Evolutionary conservation across 768 basidiomycete species (phyloP), one percentile per base, ranked within the genome.

Genomic region (Collybia sp.): DNA sequence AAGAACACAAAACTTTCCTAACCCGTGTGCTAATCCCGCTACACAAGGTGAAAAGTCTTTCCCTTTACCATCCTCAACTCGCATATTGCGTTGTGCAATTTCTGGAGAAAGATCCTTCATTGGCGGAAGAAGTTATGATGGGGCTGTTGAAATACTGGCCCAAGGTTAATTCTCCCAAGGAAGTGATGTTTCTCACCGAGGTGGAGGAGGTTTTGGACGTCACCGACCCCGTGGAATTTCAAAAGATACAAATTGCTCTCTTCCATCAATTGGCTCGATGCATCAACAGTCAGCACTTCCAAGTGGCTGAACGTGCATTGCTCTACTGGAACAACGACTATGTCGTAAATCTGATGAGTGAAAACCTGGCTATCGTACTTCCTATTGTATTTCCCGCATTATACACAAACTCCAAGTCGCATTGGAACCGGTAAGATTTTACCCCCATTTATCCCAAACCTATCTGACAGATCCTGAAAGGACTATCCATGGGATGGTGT

Each of bases 291-390:
- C 96, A 98, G 64, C 96, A 99, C 68, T 99, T 99, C 80, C 96
- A 99, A 69, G 95, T 99, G 25, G 95, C 96, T 5, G 96, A 99
- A 66, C 82, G 96, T 36, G 95, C 95, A 2, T 67, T 99, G 49
- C 77, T 96, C 55, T 98, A 96, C 65, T 99, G 96, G 96, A 97
- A 98, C 71, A 98, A 98, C 70, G 96, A 98, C 70, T 99, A 98
- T 68, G 94, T 98, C 54, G 91, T 99, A 57, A 99, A 96, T 66
- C 80, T 99, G 43, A 98, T 99, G 92, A 91, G 92, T 64, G 93
- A 98, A 59, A 98, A 98, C 62, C 76, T 98, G 52, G 66, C 80
- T 17, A 67, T 84, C 51, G 82, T 99, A 48, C 76, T 99, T 25
- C 96, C 96, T 6, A 91, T 99, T 58, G 93, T 99, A 42, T 99